phyloP scores from a whole-genome alignment of 177 flowering plant genomes.

The Vitis hybrid region DNA sequence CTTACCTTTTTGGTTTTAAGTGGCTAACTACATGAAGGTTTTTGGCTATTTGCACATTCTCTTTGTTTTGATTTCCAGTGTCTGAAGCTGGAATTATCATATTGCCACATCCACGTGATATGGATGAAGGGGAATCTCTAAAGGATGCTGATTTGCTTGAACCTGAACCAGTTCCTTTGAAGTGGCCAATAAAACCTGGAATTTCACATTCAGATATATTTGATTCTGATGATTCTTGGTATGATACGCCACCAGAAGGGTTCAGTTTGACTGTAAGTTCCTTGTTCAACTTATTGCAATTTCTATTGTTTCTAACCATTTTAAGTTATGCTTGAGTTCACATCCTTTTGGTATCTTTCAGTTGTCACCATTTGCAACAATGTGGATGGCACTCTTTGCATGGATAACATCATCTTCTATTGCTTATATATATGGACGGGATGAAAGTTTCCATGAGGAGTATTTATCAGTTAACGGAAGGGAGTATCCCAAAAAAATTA shows the following conservation, averaged over 20 bases:
- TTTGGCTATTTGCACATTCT: not conserved
- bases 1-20: not conserved
- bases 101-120: constrained; percentile 42
- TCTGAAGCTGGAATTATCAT: constrained; percentile 72
- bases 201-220: constrained; percentile 40
- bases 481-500: constrained; percentile 66
- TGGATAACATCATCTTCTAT: constrained; percentile 89
- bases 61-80: constrained; percentile 30
- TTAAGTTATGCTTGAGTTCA: not conserved
- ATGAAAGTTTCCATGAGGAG: constrained; percentile 66
- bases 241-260: constrained; percentile 78
- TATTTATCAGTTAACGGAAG: constrained; percentile 68
- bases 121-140: constrained; percentile 25
- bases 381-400: constrained; percentile 81
- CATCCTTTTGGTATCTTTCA: constrained; percentile 17
- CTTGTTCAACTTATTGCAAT: not conserved
- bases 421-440: constrained; percentile 85
- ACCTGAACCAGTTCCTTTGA: constrained; percentile 29
- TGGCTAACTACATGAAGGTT: too few relatives aligned
- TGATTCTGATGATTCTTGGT: constrained; percentile 74
- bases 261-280: constrained; percentile 69
- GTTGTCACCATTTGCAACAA: constrained; percentile 86
- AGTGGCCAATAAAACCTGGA: constrained; percentile 60
- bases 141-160: constrained; percentile 33
- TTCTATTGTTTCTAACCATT: not conserved